Percentiles rank a stretch among this genome's conserved stretches.
phyloP scores from a whole-genome alignment of 2,329 filamentous ascomycete genomes.

The Orbilia brochopaga region DNA sequence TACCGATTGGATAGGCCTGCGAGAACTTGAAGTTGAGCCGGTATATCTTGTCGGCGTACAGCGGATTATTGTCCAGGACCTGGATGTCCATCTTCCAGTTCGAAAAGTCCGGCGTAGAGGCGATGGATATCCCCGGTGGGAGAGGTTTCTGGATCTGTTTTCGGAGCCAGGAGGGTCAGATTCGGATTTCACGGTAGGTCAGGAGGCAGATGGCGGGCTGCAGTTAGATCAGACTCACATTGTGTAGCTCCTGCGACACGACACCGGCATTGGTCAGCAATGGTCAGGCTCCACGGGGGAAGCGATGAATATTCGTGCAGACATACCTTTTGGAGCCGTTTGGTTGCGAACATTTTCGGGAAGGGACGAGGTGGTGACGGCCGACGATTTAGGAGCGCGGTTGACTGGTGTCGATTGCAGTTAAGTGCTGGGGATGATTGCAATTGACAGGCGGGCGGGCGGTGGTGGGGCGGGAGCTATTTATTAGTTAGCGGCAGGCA shows the following conservation, averaged over 20 bases:
- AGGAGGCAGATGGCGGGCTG: not conserved
- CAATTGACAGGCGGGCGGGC: not conserved
- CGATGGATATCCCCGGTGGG: slow-evolving; percentile 75
- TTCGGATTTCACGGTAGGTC: not conserved
- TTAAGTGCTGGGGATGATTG: not conserved
- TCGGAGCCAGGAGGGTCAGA: not conserved
- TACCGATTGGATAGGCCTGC: slow-evolving; percentile 87
- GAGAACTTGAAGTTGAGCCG: slow-evolving; percentile 87
- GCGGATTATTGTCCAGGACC: slow-evolving; percentile 86
- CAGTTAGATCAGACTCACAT: slow-evolving; percentile 59
- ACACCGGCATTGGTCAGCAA: slow-evolving; percentile 53
- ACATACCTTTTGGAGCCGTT: slow-evolving; percentile 59
- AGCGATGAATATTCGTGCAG: slow-evolving; percentile 56
- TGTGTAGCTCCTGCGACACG: slow-evolving; percentile 62
- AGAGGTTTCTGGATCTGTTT: slow-evolving; percentile 65
- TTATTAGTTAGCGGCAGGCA: not conserved
- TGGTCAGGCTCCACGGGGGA: not conserved
- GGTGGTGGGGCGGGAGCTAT: slow-evolving; percentile 14
- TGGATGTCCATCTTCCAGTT: slow-evolving; percentile 92
- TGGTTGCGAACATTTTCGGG: slow-evolving; percentile 53
- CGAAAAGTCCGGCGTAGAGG: slow-evolving; percentile 79
- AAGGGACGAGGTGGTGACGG: slow-evolving; percentile 22
- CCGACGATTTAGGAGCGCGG: not conserved
- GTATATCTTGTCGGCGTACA: slow-evolving; percentile 81
- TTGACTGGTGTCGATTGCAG: not conserved